Percentiles rank a stretch among this genome's conserved stretches.
Conservation (phyloP, 371 early-diverging fungal species). For the Syncephalastrum sp. region DNA sequence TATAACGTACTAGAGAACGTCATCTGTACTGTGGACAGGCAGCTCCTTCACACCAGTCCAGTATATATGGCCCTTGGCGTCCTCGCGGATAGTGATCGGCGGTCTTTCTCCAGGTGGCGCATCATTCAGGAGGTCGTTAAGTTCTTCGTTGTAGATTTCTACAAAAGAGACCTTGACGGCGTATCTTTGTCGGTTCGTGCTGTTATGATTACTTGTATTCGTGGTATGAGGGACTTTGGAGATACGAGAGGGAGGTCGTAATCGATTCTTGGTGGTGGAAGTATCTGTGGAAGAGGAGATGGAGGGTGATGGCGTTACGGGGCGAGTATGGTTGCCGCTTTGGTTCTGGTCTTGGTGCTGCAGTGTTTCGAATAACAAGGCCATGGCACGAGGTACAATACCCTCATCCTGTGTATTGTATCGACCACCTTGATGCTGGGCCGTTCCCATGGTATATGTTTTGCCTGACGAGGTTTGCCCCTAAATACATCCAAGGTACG, state of each 20-base stretch:
- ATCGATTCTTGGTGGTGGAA: slow-evolving; percentile 12
- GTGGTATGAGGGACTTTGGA: slow-evolving; percentile 3
- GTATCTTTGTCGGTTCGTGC: slow-evolving; percentile 27
- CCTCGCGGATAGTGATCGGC: slow-evolving; percentile 86
- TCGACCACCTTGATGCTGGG: slow-evolving; percentile 61
- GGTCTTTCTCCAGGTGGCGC: slow-evolving; percentile 58
- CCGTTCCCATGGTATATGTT: slow-evolving; percentile 98
- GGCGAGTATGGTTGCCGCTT: slow-evolving; percentile 3
- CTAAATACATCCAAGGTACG: slow-evolving; percentile 18
- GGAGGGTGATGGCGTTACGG: slow-evolving; percentile 26
- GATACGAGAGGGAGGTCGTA: slow-evolving; percentile 17
- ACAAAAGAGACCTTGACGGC: slow-evolving; percentile 71
- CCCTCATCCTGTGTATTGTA: slow-evolving; percentile 64
- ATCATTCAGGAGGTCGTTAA: slow-evolving; percentile 76
- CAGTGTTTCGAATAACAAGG: slow-evolving; percentile 68
- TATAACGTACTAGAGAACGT: slow-evolving; percentile 66
- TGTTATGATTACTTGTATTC: slow-evolving; percentile 6
- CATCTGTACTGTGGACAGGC: slow-evolving; percentile 70
- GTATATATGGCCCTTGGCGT: slow-evolving; percentile 85
- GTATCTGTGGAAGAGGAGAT: slow-evolving; percentile 16
- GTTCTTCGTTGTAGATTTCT: slow-evolving; percentile 98
- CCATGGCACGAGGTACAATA: slow-evolving; percentile 90
- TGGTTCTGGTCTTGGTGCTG: slow-evolving; percentile 20
- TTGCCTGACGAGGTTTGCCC: slow-evolving; percentile 96
- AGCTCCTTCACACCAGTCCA: slow-evolving; percentile 91